Percentiles rank a stretch among this genome's conserved stretches.
Conservation (phyloP, 345 rosid species). For the Linum trigynum region DNA sequence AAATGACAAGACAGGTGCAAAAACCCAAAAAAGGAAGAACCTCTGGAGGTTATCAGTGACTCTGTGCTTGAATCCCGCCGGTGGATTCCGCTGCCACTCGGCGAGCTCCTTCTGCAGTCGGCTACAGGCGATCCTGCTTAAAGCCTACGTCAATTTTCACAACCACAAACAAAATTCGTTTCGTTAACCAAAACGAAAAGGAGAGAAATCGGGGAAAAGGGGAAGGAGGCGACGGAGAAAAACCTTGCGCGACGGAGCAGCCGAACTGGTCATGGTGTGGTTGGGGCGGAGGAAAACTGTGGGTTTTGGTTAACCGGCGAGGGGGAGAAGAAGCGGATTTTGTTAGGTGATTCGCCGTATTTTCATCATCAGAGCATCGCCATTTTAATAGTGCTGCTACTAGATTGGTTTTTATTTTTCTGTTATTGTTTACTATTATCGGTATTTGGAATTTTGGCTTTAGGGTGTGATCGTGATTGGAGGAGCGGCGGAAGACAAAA, state of each 20-base stretch:
- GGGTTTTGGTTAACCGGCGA: not conserved
- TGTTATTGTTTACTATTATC: too few species aligned
- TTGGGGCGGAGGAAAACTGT: not conserved
- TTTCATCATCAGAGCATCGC: too few species aligned
- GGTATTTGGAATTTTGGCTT: too few species aligned
- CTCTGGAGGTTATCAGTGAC: constrained; percentile 54
- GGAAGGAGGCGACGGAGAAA: not conserved
- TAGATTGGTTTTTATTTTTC: too few species aligned
- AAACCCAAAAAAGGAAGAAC: not conserved
- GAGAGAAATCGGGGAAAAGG: not conserved
- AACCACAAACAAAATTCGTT: not conserved
- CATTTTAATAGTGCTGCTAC: too few species aligned
- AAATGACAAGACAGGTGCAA: too few species aligned
- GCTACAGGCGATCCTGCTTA: constrained; percentile 24
- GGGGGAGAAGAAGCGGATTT: not conserved
- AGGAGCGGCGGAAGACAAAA: too few species aligned
- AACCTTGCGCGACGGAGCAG: constrained; percentile 23
- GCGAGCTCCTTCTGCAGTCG: constrained; percentile 25
- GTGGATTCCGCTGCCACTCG: constrained; percentile 25
- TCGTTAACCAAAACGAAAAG: not conserved
- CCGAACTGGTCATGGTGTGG: constrained; percentile 15
- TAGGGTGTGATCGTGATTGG: too few species aligned
- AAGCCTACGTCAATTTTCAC: constrained; percentile 12
- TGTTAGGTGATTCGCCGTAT: not conserved
- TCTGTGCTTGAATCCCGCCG: constrained; percentile 52